phyloP scores from a whole-genome alignment of 208 protist genomes.

The Leishmania amazonensis region DNA sequence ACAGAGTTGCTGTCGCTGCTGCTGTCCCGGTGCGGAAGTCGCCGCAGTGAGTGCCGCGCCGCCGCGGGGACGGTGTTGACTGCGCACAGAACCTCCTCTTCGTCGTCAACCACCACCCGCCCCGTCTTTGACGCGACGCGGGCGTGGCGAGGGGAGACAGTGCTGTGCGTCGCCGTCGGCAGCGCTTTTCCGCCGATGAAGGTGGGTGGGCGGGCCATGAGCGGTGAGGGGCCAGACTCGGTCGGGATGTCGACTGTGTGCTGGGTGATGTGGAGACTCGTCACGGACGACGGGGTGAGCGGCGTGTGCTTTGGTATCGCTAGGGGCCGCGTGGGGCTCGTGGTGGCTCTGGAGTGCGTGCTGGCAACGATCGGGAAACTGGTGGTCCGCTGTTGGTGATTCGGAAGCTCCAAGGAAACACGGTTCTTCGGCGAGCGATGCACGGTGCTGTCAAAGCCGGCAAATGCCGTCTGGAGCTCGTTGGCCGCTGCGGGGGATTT shows the following conservation, averaged over 20 bases:
- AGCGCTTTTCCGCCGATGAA: not conserved
- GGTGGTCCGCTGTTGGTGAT: not conserved
- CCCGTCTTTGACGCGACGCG: conserved; percentile 33
- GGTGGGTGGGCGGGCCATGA: not conserved
- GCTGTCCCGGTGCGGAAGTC: not conserved
- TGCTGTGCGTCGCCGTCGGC: not conserved
- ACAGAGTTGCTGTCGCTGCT: not conserved
- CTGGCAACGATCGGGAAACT: not conserved
- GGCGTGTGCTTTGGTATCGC: not conserved
- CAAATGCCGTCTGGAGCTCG: conserved; percentile 19
- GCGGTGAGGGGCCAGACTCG: not conserved
- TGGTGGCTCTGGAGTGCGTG: not conserved
- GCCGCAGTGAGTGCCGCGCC: not conserved
- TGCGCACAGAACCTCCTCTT: conserved; percentile 33
- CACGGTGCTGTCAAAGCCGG: conserved; percentile 20
- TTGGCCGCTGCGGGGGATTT: not conserved
- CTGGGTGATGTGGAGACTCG: not conserved
- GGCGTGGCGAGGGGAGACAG: conserved; percentile 8
- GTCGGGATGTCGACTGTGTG: not conserved
- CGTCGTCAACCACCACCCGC: conserved; percentile 34
- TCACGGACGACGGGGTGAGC: not conserved
- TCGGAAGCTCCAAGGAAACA: not conserved
- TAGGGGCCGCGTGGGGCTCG: not conserved
- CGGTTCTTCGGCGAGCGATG: not conserved
- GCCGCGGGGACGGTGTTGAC: conserved; percentile 19